Base-by-base conservation (phyloP, 768 basidiomycete genomes). In the Suillus decipiens region DNA sequence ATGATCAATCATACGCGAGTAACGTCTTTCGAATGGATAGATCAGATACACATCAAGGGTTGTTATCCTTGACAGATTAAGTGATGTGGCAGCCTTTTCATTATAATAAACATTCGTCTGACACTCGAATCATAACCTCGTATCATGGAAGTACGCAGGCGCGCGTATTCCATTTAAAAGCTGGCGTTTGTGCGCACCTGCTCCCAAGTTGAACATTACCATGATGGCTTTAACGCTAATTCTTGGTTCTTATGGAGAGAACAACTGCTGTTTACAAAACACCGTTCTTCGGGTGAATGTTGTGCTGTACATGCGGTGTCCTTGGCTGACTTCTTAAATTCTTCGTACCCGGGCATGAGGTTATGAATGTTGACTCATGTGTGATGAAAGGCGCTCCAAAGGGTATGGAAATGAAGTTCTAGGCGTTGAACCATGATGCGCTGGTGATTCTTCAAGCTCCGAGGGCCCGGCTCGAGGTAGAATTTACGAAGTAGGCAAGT, bases 111-210 rank as follows among this genome's bases (percentile, higher is more conserved):
- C 19, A 6, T 11, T 2, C 11, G 5, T 53, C 28, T 4, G 17
- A 33, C 51, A 53, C 17, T 39, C 55, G 37, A 57, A 28, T 39
- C 37, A 39, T 24, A 37, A 17, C 22, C 12, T 36, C 14, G 34
- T n/a, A 55, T 39, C 54, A 14, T 56, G 37, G 17, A 37, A 10
- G 22, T 24, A 15, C 22, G 24, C 28, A 41, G 24, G 24, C 11
- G 8, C 37, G 37, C 37, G 37, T 28, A 37, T 39, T 56, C 37
- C 24, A 39, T 56, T 56, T 37, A 22, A 19, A 3, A 39, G 10
- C 17, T 41, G 55, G 37, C 24, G 39, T 57, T 57, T 57, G 19
- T 57, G 56, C 56, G 37, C 55, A 1, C 37, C 28, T 24, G 37
- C 14, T 51, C 28, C 9, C 31, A 51, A 50, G 2, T 24, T 15